Percentiles rank a stretch among this genome's conserved stretches.
Conservation (phyloP, 2,329 filamentous ascomycete species). For the Aspergillus udagawae region DNA sequence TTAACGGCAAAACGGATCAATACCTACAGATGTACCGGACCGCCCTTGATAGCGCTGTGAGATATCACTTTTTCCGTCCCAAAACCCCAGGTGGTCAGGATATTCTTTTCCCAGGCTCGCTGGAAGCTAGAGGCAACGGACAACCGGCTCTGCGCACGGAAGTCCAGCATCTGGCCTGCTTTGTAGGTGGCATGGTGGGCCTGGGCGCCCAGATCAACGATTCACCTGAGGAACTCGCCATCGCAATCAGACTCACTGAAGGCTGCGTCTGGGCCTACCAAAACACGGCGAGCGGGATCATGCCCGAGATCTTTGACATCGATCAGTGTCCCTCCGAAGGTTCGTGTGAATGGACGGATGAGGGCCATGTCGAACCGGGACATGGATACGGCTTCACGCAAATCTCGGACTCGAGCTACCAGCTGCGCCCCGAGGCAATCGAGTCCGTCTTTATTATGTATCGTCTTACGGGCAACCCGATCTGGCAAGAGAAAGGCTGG, state of each 20-base stretch:
- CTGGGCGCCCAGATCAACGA: conserved; percentile 52
- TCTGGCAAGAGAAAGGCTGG: conserved; percentile 39
- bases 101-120: conserved; percentile 27
- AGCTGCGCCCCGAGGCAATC: conserved; percentile 47
- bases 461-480: conserved; percentile 51
- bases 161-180: conserved; percentile 49
- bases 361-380: conserved; percentile 2
- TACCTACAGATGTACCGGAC: conserved; percentile 35
- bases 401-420: conserved; percentile 2
- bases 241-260: conserved; percentile 47
- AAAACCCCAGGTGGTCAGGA: conserved; percentile 14
- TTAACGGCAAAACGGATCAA: conserved; percentile 31
- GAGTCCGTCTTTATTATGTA: conserved; percentile 56
- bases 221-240: conserved; percentile 45
- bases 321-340: conserved; percentile 40
- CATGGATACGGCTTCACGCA: conserved; percentile 1
- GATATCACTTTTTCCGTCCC: conserved; percentile 36
- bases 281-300: conserved; percentile 50
- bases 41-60: conserved; percentile 25
- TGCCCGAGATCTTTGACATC: conserved; percentile 54
- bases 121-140: conserved; percentile 10
- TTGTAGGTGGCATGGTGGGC: conserved; percentile 56
- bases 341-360: conserved; percentile 48
- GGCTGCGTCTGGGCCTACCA: conserved; percentile 57
- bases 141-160: conserved; percentile 38